phyloP scores from a whole-genome alignment of 1,284 basidiomycete genomes.

The Gomphus bonarii region DNA sequence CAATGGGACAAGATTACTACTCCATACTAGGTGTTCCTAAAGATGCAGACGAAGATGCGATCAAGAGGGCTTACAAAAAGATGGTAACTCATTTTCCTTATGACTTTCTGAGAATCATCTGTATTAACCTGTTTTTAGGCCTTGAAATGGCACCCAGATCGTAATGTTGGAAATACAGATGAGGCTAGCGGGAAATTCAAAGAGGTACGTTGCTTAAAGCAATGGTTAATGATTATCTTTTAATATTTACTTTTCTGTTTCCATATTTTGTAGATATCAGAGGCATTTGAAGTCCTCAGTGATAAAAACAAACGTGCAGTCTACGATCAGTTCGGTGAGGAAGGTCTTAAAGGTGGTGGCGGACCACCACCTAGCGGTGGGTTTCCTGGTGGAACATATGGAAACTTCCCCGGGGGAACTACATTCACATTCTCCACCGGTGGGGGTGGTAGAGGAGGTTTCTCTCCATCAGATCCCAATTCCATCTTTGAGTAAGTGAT shows the following conservation, averaged over 20 bases:
- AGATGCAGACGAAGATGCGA: conserved; percentile 69
- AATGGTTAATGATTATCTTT: background rate
- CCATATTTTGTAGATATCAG: conserved; percentile 54
- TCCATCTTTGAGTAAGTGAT: conserved; percentile 81
- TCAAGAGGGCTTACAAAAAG: conserved; percentile 81
- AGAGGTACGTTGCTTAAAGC: conserved; percentile 49
- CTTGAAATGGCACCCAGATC: conserved; percentile 88
- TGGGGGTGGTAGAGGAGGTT: conserved; percentile 40
- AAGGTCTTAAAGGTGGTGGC: conserved; percentile 76
- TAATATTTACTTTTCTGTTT: background rate
- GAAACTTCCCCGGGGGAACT: conserved; percentile 37
- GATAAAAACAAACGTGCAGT: conserved; percentile 89
- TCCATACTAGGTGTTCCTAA: conserved; percentile 66
- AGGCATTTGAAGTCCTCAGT: conserved; percentile 94
- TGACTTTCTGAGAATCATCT: conserved; percentile 11
- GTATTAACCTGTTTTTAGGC: conserved; percentile 35
- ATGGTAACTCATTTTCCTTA: conserved; percentile 33
- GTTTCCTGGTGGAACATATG: conserved; percentile 36
- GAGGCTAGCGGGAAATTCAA: conserved; percentile 89
- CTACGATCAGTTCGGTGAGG: conserved; percentile 95
- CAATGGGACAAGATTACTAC: conserved; percentile 79
- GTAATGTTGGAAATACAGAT: conserved; percentile 72
- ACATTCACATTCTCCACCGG: conserved; percentile 54
- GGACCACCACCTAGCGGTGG: conserved; percentile 39
- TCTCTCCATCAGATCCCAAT: conserved; percentile 75